Conservation (phyloP, 495 filamentous ascomycete genomes). For the Echria macrotheca region DNA sequence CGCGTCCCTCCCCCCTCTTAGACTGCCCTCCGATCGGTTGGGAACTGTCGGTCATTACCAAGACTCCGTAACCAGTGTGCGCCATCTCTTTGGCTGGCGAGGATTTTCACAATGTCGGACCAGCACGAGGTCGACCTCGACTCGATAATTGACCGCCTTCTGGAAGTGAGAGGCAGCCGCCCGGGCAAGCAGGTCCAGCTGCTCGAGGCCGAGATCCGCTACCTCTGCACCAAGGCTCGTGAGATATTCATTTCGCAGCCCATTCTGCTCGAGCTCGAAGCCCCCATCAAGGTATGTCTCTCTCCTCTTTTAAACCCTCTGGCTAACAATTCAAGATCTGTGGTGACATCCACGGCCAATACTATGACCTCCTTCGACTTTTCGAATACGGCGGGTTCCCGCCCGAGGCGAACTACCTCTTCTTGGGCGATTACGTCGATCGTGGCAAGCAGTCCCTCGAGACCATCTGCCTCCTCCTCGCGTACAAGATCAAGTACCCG, state of each 20-base stretch:
- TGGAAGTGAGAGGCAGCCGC: constrained; percentile 96
- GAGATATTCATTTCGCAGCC: constrained; percentile 99
- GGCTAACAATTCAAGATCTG: constrained; percentile 64
- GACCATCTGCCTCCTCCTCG: constrained; percentile 95
- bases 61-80: constrained; percentile 18
- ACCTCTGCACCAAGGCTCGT: constrained; percentile 95
- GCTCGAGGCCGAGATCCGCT: constrained; percentile 93
- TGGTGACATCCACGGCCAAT: constrained; percentile 98
- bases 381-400: constrained; percentile 99
- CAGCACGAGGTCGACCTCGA: constrained; percentile 96
- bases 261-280: constrained; percentile 93
- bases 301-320: neutral
- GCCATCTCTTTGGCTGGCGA: constrained; percentile 41
- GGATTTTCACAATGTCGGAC: constrained; percentile 73
- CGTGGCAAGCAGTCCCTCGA: constrained; percentile 99
- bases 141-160: constrained; percentile 95
- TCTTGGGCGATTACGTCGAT: constrained; percentile 98
- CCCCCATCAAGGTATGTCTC: constrained; percentile 88
- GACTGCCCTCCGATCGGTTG: constrained; percentile 13
- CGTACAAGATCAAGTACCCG: constrained; percentile 99
- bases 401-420: constrained; percentile 98
- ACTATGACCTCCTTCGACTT: constrained; percentile 93
- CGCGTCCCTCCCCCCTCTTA: constrained; percentile 12
- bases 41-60: constrained; percentile 29
- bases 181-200: constrained; percentile 98